Percentiles rank a stretch among this genome's conserved stretches.
These are phyloP conservation scores for Mycena albidolilacea DNA, from an alignment of 768 basidiomycete species.

Conservation along the genomic window DNA sequence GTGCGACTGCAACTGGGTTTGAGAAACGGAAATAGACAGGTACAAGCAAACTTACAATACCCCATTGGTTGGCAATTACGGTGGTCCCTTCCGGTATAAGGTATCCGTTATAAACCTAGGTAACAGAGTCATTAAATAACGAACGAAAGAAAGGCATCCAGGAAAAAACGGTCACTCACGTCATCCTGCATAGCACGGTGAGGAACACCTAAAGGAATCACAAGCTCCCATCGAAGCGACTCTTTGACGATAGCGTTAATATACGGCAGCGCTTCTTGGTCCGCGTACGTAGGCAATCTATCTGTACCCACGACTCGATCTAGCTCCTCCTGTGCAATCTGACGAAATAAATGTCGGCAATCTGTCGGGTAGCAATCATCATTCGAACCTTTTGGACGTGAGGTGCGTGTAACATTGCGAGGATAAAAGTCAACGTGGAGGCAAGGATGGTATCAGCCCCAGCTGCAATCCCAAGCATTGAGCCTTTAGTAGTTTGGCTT, in stretches of 20 bases:
- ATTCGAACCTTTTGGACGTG: slow-evolving; percentile 26
- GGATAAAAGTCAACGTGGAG: slow-evolving; percentile 34
- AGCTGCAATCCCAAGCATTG: slow-evolving; percentile 5
- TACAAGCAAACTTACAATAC: slow-evolving; percentile 3
- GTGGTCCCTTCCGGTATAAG: slow-evolving; percentile 39
- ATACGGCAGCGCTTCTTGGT: slow-evolving; percentile 24
- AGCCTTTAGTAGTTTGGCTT: background rate
- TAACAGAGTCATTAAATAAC: background rate
- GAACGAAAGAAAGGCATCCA: background rate
- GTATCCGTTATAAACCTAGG: slow-evolving; percentile 39
- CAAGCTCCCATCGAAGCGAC: slow-evolving; percentile 27
- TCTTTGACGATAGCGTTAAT: slow-evolving; percentile 29
- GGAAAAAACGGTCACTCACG: slow-evolving; percentile 3
- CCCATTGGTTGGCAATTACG: slow-evolving; percentile 40
- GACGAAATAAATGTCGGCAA: background rate
- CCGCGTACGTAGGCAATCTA: slow-evolving; percentile 17
- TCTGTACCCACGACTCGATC: slow-evolving; percentile 32
- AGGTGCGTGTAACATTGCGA: slow-evolving; percentile 42
- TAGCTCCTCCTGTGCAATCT: slow-evolving; percentile 31
- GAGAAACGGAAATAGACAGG: slow-evolving; percentile 4
- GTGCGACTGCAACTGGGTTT: slow-evolving; percentile 38
- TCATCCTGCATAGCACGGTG: slow-evolving; percentile 36
- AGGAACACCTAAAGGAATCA: slow-evolving; percentile 33
- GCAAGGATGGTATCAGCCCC: slow-evolving; percentile 37
- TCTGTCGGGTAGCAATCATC: background rate